A percentile compares a stretch with the other conserved stretches of the same genome.
Evolutionary conservation across 768 basidiomycete species (phyloP).

Genomic region (Termitomyces bulborhizus): DNA sequence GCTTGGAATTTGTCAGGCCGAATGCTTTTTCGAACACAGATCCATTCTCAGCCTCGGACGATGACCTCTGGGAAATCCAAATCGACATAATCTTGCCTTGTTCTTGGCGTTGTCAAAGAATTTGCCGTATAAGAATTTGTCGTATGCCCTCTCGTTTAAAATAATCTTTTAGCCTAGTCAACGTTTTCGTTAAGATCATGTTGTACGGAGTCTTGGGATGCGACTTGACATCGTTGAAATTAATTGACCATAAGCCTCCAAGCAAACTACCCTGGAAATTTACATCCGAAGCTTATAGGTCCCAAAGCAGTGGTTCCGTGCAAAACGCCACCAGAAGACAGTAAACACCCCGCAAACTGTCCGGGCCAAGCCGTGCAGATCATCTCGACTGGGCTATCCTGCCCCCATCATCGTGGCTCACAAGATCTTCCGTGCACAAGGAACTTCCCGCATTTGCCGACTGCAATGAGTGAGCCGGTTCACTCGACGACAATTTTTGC

Average conservation of each 20-base stretch:
- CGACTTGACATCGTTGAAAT: background rate
- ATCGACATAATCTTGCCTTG: background rate
- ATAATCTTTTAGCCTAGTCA: background rate
- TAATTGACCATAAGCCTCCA: background rate
- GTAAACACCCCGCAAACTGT: background rate
- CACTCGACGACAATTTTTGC: background rate
- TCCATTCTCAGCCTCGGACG: slow-evolving; percentile 10
- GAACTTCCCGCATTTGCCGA: background rate
- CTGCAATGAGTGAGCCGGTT: background rate
- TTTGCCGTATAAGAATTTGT: background rate
- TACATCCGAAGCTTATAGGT: background rate
- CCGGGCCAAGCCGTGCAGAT: background rate
- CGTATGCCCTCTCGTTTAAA: background rate
- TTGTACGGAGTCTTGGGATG: background rate
- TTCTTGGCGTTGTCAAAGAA: background rate
- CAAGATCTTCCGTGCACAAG: background rate
- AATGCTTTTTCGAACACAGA: slow-evolving; percentile 12
- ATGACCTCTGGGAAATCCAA: background rate
- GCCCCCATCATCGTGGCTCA: background rate
- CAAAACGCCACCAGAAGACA: background rate
- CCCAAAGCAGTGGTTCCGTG: background rate
- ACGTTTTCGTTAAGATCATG: background rate
- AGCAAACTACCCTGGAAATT: background rate
- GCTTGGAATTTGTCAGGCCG: background rate
- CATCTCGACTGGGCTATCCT: background rate